A percentile compares a stretch with the other conserved stretches of the same genome.
Evolutionary conservation across 2,329 filamentous ascomycete genomes (phyloP).

Genomic region (Arachnomyces sp.): DNA sequence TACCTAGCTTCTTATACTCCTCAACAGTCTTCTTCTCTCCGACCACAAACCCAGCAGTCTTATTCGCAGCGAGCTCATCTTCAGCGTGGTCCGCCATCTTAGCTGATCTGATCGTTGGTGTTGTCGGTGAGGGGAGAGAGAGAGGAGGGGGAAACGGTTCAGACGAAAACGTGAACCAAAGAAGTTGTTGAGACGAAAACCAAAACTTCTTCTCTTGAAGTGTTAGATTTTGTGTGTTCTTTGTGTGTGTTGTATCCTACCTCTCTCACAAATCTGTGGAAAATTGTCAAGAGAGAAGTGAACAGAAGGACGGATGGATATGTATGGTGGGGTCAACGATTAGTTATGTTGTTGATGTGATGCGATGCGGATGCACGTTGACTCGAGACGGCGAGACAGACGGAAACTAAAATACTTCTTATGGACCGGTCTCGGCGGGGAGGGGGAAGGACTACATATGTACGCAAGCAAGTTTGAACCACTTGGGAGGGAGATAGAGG

Average conservation of each 20-base stretch:
- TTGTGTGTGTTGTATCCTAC: too few species aligned
- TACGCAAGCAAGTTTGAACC: too few species aligned
- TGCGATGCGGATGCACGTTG: too few species aligned
- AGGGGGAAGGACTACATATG: too few species aligned
- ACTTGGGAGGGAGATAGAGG: too few species aligned
- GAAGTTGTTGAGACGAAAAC: conserved; percentile 3
- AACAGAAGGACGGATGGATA: conserved; percentile 1
- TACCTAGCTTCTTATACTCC: conserved; percentile 90
- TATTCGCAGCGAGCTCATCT: conserved; percentile 77
- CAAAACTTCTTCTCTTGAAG: too few species aligned
- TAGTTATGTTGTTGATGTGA: too few species aligned
- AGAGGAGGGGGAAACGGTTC: conserved; percentile 10
- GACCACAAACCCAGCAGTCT: conserved; percentile 95
- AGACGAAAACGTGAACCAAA: too few species aligned
- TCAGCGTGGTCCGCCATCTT: conserved; percentile 61
- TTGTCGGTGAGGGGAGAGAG: conserved; percentile 8
- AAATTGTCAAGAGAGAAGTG: conserved; percentile 7
- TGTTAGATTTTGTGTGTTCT: not conserved
- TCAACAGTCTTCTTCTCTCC: conserved; percentile 97
- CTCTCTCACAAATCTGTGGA: not conserved
- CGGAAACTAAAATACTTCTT: too few species aligned
- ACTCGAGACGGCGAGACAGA: conserved; percentile 19
- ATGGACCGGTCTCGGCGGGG: conserved; percentile 14
- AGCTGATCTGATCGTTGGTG: conserved; percentile 14
- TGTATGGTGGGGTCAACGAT: too few species aligned